phyloP scores from a whole-genome alignment of 139 green algal genomes.

The Gonium pectorale region DNA sequence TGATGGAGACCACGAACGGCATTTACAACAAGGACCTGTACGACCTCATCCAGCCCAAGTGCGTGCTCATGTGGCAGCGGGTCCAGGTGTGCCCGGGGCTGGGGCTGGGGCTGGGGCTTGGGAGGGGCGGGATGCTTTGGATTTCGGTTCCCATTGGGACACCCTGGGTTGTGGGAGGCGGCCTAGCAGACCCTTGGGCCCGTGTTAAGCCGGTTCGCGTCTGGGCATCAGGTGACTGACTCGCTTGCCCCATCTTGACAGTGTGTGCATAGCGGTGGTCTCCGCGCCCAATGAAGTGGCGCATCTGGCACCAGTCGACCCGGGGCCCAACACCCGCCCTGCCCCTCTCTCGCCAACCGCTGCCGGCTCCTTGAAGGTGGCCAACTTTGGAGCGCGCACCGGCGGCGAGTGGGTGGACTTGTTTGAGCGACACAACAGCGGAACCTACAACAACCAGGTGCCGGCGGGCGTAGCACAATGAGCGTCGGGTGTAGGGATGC shows the following conservation, averaged over 20 bases:
- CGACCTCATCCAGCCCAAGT: constrained; percentile 41
- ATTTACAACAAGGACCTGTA: constrained; percentile 62
- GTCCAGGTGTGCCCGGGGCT: constrained; percentile 43
- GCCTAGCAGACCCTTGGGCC: no score
- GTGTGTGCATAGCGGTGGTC: no score
- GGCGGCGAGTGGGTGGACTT: constrained; percentile 70
- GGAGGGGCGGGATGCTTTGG: not conserved
- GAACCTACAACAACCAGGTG: constrained; percentile 88
- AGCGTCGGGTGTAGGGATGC: not conserved
- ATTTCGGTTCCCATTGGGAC: not conserved
- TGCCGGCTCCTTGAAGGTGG: constrained; percentile 46
- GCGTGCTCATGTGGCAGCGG: constrained; percentile 60
- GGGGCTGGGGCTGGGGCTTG: not conserved
- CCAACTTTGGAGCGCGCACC: constrained; percentile 70
- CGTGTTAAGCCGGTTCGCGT: no score
- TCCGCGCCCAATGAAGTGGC: no score
- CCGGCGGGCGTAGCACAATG: not conserved
- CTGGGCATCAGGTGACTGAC: no score
- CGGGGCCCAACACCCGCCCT: no score
- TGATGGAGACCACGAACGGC: constrained; percentile 64
- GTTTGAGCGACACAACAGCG: constrained; percentile 71
- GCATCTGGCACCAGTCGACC: no score
- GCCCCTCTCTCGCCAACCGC: no score
- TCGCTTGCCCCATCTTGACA: no score
- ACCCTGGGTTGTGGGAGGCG: no score